These are phyloP conservation scores for Claviceps humidiphila DNA, from an alignment of 2,329 filamentous ascomycete species.

Conservation along the genomic window DNA sequence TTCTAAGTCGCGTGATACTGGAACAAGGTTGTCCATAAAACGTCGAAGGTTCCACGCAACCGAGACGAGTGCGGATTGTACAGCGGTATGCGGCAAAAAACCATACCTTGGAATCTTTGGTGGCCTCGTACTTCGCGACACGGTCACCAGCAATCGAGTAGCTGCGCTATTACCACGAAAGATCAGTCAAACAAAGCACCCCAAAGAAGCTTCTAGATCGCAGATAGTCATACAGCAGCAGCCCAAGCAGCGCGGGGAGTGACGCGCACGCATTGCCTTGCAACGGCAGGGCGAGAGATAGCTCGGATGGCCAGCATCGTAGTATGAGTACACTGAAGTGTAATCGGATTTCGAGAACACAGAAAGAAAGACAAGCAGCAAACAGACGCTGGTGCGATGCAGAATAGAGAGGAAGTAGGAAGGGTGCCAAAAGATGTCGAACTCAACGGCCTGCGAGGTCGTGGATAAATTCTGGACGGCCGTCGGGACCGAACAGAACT, in stretches of 20 bases:
- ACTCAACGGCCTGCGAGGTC: constrained; percentile 6
- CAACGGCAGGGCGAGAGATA: constrained; percentile 55
- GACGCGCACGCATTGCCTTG: constrained; percentile 65
- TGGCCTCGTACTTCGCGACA: constrained; percentile 87
- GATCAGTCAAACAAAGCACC: constrained; percentile 2
- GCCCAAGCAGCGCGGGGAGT: constrained; percentile 40
- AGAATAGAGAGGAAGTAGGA: constrained; percentile 7
- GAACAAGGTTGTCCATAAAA: constrained; percentile 11
- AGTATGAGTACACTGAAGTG: constrained; percentile 9
- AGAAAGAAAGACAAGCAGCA: constrained; percentile 13
- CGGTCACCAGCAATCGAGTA: constrained; percentile 54
- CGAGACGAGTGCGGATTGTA: neutral
- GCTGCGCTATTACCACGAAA: constrained; percentile 37
- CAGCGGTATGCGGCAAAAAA: constrained; percentile 3
- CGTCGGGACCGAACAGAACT: constrained; percentile 6
- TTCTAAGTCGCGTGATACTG: constrained; percentile 7
- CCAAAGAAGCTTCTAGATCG: constrained; percentile 4
- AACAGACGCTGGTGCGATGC: constrained; percentile 10
- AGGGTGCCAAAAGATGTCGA: constrained; percentile 1
- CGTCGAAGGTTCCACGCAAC: neutral
- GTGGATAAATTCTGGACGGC: constrained; percentile 10
- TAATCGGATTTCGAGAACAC: constrained; percentile 11
- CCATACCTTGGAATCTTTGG: constrained; percentile 75
- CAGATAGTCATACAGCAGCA: constrained; percentile 20
- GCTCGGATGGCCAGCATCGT: constrained; percentile 76